These are phyloP conservation scores for Solanum megistacrolobum DNA, from an alignment of 257 asterid species.

Conservation along the genomic window DNA sequence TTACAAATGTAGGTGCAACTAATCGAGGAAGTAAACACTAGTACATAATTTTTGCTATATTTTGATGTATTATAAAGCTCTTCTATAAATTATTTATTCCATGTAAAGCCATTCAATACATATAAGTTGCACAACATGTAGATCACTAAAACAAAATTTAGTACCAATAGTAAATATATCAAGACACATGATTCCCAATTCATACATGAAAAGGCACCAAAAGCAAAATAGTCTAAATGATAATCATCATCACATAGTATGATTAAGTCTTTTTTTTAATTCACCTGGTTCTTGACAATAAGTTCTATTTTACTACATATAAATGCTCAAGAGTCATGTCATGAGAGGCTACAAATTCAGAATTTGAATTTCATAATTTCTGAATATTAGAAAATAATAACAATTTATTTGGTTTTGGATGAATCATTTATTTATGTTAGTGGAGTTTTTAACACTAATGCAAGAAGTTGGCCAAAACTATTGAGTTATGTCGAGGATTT, in stretches of 20 bases:
- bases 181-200: not conserved
- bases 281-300: not conserved
- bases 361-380: not conserved
- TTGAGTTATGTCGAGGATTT: accelerated
- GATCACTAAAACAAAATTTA: not conserved
- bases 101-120: not conserved
- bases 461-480: accelerated
- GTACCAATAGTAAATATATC: not conserved
- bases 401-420: not conserved
- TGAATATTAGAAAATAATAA: accelerated
- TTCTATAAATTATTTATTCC: not conserved
- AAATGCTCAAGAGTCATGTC: not conserved
- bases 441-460: not conserved
- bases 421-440: not conserved
- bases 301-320: not conserved
- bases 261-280: not conserved
- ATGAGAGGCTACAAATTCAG: not conserved
- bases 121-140: not conserved
- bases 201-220: not conserved
- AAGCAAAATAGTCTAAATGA: not conserved
- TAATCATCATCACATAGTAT: not conserved
- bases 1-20: not conserved
- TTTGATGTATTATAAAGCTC: not conserved
- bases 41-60: not conserved
- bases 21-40: not conserved